Evolutionary conservation across 345 rosid species (phyloP).

Genomic region (Heritiera fomes): DNA sequence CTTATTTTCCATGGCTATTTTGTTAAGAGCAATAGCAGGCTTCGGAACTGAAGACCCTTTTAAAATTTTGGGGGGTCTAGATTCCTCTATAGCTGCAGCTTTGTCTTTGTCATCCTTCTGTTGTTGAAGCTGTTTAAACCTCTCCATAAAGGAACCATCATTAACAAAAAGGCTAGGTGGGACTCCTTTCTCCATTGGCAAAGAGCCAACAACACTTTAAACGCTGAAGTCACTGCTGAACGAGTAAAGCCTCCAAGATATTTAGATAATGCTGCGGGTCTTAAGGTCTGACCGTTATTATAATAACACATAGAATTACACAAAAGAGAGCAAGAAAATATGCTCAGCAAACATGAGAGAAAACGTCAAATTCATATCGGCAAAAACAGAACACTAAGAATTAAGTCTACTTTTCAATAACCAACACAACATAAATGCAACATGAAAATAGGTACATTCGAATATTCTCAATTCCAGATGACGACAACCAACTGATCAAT

Average conservation of each 20-base stretch:
- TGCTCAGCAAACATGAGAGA: not conserved
- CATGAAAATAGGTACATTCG: not conserved
- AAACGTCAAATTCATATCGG: not conserved
- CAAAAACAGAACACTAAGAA: not conserved
- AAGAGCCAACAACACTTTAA: slow-evolving; percentile 30
- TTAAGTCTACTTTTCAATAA: not conserved
- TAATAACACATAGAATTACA: not conserved
- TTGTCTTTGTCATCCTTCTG: slow-evolving; percentile 53
- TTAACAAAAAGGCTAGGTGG: slow-evolving; percentile 82
- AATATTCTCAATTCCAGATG: not conserved
- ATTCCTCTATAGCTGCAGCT: slow-evolving; percentile 43
- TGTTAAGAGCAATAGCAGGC: slow-evolving; percentile 40
- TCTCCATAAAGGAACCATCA: slow-evolving; percentile 99
- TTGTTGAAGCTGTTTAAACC: slow-evolving; percentile 91
- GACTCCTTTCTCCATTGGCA: slow-evolving; percentile 74
- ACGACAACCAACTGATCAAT: not conserved
- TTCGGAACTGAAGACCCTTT: slow-evolving; percentile 50
- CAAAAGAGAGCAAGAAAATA: not conserved
- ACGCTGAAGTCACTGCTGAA: slow-evolving; percentile 49
- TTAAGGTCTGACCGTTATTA: not conserved
- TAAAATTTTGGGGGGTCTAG: slow-evolving; percentile 62
- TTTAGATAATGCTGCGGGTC: slow-evolving; percentile 32
- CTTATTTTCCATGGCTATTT: slow-evolving; percentile 49
- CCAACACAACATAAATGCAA: not conserved
- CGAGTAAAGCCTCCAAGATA: slow-evolving; percentile 56